Evolutionary conservation across 352 stramenopile species (phyloP), one percentile per base, ranked within the genome.

Genomic region (Peronospora destructor): DNA sequence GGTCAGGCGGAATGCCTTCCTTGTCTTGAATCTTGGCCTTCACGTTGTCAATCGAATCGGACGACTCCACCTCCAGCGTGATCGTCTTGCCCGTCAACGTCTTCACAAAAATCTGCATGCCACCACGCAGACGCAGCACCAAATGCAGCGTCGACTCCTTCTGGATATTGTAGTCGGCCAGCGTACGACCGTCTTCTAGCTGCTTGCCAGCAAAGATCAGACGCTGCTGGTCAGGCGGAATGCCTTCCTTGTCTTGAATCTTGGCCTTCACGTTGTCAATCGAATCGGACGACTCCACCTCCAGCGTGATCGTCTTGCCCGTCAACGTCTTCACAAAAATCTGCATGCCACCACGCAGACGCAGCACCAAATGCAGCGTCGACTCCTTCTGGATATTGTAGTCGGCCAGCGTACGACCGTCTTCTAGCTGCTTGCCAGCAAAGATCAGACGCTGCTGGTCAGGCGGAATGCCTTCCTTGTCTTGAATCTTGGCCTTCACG

Each of bases 361-460:
- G 52, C 11, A 61, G 55, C 36, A 63, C 55, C n/a, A 63, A 42
- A 35, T 63, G 55, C 7, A 63, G 42, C 9, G 55, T 63, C 5
- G 55, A 63, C 55, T 63, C 55, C 55, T 63, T 63, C 48, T 63
- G 55, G 21, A 63, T 63, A 42, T 63, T 63, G 55, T 63, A 63
- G 49, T 63, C 55, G 19, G 46, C 51, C 46, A 56, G 19, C 16
- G 53, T 61, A 38, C 53, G 53, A 11, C 53, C 53, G 32, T 61
- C 53, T 47, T 61, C 53, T 8, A 61, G 33, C 45, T 61, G 53
- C 53, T 61, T 61, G 45, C 53, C 53, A 8, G 45, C 45, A 25
- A 61, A 60, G 45, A 60, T 60, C 38, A 60, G 28, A 26, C 52
- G 52, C 44, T 60, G 52, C 52, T 60, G 52, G 52, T 60, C 52